Evolutionary conservation across 1,139 yeast genomes (phyloP).

Genomic region (Hyphopichia pseudoburtonii): DNA sequence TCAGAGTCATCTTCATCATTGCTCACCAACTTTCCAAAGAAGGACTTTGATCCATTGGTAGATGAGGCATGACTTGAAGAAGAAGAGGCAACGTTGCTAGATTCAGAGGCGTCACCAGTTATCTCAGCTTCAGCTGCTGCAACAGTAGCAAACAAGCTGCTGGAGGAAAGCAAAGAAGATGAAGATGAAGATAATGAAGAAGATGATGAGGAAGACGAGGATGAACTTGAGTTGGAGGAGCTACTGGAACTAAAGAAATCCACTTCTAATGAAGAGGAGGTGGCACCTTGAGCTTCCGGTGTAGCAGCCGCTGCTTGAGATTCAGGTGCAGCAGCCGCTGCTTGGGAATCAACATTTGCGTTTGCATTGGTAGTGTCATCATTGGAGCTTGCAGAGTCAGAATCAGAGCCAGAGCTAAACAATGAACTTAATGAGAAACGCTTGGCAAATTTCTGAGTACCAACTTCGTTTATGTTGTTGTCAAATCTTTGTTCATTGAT

Average conservation of each 20-base stretch:
- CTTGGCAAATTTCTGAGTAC: conserved; percentile 7
- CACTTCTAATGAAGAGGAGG: conserved; percentile 4
- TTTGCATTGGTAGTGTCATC: conserved; percentile 6
- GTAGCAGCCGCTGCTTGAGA: conserved; percentile 5
- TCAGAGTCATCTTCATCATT: neutral
- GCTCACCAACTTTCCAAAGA: neutral
- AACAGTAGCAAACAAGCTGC: conserved; percentile 2
- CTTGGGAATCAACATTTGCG: conserved; percentile 4
- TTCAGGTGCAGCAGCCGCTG: conserved; percentile 6
- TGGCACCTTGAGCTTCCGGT: conserved; percentile 7
- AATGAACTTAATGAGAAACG: conserved; percentile 17
- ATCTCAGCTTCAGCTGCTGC: conserved; percentile 4
- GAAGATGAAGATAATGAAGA: conserved; percentile 6
- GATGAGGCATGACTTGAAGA: neutral
- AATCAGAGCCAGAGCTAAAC: conserved; percentile 6
- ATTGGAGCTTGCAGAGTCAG: conserved; percentile 3
- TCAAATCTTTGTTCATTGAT: conserved; percentile 6
- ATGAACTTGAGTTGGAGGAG: conserved; percentile 6
- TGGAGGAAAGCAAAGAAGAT: too few species aligned
- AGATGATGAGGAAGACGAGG: conserved; percentile 5
- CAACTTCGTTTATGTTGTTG: conserved; percentile 9
- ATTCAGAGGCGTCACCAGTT: neutral
- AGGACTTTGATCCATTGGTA: neutral
- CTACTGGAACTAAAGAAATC: conserved; percentile 3
- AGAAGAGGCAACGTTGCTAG: neutral